Base-by-base conservation (phyloP, 495 filamentous ascomycete genomes). In the Delitschia confertaspora region DNA sequence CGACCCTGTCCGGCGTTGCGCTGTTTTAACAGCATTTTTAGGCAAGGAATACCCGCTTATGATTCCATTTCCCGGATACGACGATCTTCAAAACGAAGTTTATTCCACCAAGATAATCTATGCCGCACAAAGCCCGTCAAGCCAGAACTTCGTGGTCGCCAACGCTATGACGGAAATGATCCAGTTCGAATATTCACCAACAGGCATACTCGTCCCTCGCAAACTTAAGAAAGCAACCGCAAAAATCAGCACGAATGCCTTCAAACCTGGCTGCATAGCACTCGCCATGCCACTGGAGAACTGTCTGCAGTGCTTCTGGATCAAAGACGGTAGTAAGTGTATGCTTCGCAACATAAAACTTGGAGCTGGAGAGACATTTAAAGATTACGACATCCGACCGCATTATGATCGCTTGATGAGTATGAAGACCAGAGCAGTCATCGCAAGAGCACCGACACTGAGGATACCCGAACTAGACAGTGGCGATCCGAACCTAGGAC, bases 131-230 rank as follows among this genome's bases (percentile, higher is more conserved):
- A 50, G 46, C 6, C 46, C 51, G 8, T 55, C 51, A 5, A 46
- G 51, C 14, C 9, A n/a, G 17, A 45, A 31, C 8, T 50, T 55
- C 26, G 25, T 45, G n/a, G 41, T 39, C 26, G 46, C 36, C 7
- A 55, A 55, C 37, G 45, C 45, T 4, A 55, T 55, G 51, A 50
- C 51, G 3, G 51, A 55, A 34, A 46, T 55, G 23, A 47, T 55
- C 24, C 46, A 55, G 26, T 49, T 55, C 32, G 53, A 51, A 22
- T 49, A 49, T 20, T 45, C 38, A n/a, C 18, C 40, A 13, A 53
- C 30, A 42, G 42, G 40, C 13, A 42, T 23, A 11, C 32, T 53
- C 11, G 35, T 26, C 13, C 38, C 47, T 2, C 44, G 45, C 18
- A 47, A 42, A 23, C 38, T 53, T 6, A 49, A 53, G 26, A 53